Evolutionary conservation across 2,329 filamentous ascomycete species (phyloP).

Genomic region (Colletotrichum falcatum): DNA sequence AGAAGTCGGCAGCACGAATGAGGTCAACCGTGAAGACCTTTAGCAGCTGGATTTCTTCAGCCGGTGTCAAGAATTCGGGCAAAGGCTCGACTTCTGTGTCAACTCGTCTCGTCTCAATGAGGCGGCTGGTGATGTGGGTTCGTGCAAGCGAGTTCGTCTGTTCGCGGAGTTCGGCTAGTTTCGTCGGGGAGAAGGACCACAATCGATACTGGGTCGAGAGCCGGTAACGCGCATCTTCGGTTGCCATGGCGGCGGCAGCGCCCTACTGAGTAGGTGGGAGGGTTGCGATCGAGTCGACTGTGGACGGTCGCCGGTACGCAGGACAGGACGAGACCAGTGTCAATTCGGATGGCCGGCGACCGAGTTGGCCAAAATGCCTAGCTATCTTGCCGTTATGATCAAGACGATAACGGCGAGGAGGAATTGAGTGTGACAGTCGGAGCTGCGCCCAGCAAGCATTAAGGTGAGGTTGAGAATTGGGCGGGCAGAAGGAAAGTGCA

Average conservation of each 20-base stretch:
- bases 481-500: not conserved
- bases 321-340: not conserved
- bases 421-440: not conserved
- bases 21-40: constrained; percentile 78
- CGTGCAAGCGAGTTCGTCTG: constrained; percentile 83
- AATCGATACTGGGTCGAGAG: constrained; percentile 89
- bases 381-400: not conserved
- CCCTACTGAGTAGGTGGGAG: not conserved
- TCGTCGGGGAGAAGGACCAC: constrained; percentile 88
- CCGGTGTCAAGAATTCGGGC: constrained; percentile 83
- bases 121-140: constrained; percentile 67
- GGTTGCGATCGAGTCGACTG: not conserved
- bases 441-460: not conserved
- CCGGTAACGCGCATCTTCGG: constrained; percentile 92
- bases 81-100: constrained; percentile 52
- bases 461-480: not conserved
- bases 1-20: constrained; percentile 67
- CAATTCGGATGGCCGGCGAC: not conserved
- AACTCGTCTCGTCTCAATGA: constrained; percentile 56
- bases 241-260: constrained; percentile 67
- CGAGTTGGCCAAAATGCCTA: not conserved
- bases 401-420: not conserved
- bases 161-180: constrained; percentile 77
- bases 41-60: constrained; percentile 86
- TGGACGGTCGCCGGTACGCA: no score